Conservation (phyloP, 805 yeast species). For the Phaffomyces opuntiae region DNA sequence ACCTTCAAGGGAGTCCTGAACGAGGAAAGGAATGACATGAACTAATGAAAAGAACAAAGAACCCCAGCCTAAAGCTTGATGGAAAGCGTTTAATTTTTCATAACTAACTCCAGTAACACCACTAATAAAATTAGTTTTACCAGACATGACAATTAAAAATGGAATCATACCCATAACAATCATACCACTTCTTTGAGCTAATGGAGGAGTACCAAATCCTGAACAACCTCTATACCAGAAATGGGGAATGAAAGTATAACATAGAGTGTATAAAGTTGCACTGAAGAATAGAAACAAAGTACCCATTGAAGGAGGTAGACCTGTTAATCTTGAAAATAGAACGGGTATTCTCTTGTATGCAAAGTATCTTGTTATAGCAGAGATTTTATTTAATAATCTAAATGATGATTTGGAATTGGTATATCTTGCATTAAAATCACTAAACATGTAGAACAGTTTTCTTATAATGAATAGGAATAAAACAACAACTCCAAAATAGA, state of each 20-base stretch:
- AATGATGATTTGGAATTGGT: not conserved
- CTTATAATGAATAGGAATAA: not conserved
- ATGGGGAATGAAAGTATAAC: slow-evolving; percentile 36
- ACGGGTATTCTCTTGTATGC: slow-evolving; percentile 28
- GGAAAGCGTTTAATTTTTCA: slow-evolving; percentile 46
- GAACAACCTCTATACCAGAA: slow-evolving; percentile 44
- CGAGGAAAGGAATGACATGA: slow-evolving; percentile 44
- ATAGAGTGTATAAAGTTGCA: slow-evolving; percentile 28
- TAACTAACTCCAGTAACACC: slow-evolving; percentile 46
- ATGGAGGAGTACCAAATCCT: slow-evolving; percentile 53
- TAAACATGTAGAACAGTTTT: not conserved
- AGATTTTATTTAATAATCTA: slow-evolving; percentile 11
- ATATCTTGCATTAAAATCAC: not conserved
- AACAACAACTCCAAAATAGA: not conserved
- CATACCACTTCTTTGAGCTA: slow-evolving; percentile 46
- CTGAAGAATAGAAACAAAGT: slow-evolving; percentile 26
- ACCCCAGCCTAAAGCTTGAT: slow-evolving; percentile 34
- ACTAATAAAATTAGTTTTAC: slow-evolving; percentile 45
- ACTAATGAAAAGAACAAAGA: slow-evolving; percentile 39
- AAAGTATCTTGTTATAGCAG: slow-evolving; percentile 25
- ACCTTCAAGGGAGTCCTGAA: slow-evolving; percentile 42
- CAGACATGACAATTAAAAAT: slow-evolving; percentile 41
- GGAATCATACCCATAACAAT: slow-evolving; percentile 46
- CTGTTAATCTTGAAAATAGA: slow-evolving; percentile 26
- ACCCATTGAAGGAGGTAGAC: slow-evolving; percentile 33